Base-by-base conservation (phyloP, 2,329 filamentous ascomycete genomes). In the Cytospora chrysosperma region DNA sequence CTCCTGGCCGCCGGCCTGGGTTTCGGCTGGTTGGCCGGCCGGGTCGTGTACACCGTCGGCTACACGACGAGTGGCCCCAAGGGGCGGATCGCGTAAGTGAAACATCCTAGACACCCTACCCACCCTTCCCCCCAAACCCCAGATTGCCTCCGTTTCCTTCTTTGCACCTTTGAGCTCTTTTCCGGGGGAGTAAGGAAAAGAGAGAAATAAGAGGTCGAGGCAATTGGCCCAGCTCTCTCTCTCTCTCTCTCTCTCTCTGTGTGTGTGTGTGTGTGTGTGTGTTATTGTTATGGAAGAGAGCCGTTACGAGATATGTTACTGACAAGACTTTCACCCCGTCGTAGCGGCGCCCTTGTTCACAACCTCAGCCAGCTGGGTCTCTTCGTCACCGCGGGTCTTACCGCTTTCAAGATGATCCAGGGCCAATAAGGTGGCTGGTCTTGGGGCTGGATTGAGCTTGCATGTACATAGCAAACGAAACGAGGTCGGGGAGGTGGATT, bases 41-140 rank as follows among this genome's bases (percentile, higher is more conserved):
- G 88, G 50, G 69, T 82, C 28, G 2, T 82, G 56, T 90, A 88
- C 69, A 80, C 83, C 62, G 64, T 76, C 15, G 86, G 85, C 34
- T 90, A 60, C 51, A 32, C 37, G 12, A 8, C 13, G 15, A 32
- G 7, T 28, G 65, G 65, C 1, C 65, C 65, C 13, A 62, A 61
- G 56, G 65, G 65, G 9, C 52, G 65, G 10, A 2, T 7, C 4
- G 12, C 56, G 65, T 67, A 47, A 62, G 65, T 64, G 15, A 8
- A 50, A 54, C 15, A 2, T 21, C 40, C 43, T n/a, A n/a, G n/a
- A n/a, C n/a, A n/a, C n/a, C n/a, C n/a, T n/a, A n/a, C n/a, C n/a
- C n/a, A n/a, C n/a, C n/a, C n/a, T n/a, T n/a, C n/a, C n/a, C n/a
- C n/a, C n/a, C n/a, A n/a, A n/a, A n/a, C n/a, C n/a, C n/a, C n/a